Conservation (phyloP, 192 early-diverging fungal species). For the Coemansia sp. region DNA sequence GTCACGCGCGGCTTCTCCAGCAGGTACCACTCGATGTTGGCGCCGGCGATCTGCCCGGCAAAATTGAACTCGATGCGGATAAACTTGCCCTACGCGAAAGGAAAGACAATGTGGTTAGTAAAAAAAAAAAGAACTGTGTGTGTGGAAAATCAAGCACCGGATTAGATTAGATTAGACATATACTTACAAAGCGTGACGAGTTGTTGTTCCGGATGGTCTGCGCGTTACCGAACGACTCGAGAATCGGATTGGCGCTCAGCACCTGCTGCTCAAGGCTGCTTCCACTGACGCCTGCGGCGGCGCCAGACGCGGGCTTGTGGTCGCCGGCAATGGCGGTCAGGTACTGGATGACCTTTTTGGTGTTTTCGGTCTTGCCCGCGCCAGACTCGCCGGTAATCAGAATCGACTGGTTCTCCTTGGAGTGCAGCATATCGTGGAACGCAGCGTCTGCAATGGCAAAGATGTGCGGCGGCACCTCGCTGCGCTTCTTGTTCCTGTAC, state of each 20-base stretch:
- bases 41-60: constrained; percentile 85
- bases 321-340: constrained; percentile 86
- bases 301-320: constrained; percentile 27
- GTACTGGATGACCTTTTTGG: constrained; percentile 98
- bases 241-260: constrained; percentile 93
- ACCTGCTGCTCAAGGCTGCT: constrained; percentile 87
- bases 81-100: constrained; percentile 78
- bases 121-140: neutral
- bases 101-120: neutral
- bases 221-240: constrained; percentile 98
- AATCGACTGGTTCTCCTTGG: constrained; percentile 95
- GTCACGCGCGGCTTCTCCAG: constrained; percentile 97
- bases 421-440: constrained; percentile 93
- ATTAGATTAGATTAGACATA: neutral
- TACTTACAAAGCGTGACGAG: constrained; percentile 88
- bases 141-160: too few relatives aligned
- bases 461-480: constrained; percentile 84
- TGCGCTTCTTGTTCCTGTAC: constrained; percentile 72
- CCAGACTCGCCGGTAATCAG: constrained; percentile 99
- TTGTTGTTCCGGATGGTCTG: constrained; percentile 99
- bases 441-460: constrained; percentile 91
- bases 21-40: constrained; percentile 96
- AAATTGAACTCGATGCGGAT: constrained; percentile 96
- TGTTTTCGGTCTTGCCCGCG: constrained; percentile 99
- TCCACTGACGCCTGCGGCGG: constrained; percentile 25